Evolutionary conservation across 352 stramenopile species (phyloP).

Genomic region (Pythium rhizo-oryzae): DNA sequence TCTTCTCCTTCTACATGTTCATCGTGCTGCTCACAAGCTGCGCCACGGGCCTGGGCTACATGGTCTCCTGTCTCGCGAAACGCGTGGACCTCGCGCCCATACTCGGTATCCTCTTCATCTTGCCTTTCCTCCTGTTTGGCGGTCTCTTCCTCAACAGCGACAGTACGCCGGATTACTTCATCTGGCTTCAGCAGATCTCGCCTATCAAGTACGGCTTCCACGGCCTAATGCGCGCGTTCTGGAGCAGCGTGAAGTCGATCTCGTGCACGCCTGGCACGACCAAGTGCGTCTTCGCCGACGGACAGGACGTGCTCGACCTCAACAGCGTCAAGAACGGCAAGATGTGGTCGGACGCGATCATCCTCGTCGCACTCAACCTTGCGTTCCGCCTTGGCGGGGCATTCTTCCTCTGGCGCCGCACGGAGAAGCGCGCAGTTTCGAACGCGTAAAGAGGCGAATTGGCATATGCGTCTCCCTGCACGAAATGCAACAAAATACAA

Average conservation of each 20-base stretch:
- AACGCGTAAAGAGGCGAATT: not conserved
- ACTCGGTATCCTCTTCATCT: slow-evolving; percentile 45
- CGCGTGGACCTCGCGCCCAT: slow-evolving; percentile 41
- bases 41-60: slow-evolving; percentile 35
- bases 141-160: slow-evolving; percentile 49
- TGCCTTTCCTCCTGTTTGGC: slow-evolving; percentile 54
- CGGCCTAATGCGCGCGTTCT: slow-evolving; percentile 49
- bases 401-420: slow-evolving; percentile 10
- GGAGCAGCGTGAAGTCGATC: slow-evolving; percentile 30
- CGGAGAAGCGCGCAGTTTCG: not conserved
- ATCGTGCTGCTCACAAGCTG: slow-evolving; percentile 10
- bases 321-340: slow-evolving; percentile 25
- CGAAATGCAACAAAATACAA: too few relatives aligned
- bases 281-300: slow-evolving; percentile 28
- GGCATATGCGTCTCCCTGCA: too few relatives aligned
- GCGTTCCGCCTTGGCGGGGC: slow-evolving; percentile 34
- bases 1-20: slow-evolving; percentile 36
- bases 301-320: slow-evolving; percentile 23
- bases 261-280: slow-evolving; percentile 29
- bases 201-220: slow-evolving; percentile 60
- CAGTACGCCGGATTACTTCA: slow-evolving; percentile 44
- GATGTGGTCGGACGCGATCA: slow-evolving; percentile 29
- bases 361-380: slow-evolving; percentile 40
- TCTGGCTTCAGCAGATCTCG: slow-evolving; percentile 64
- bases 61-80: slow-evolving; percentile 39